Evolutionary conservation across 257 asterid genomes (phyloP), one percentile per base, ranked within the genome.

Genomic region (Rhazya stricta): DNA sequence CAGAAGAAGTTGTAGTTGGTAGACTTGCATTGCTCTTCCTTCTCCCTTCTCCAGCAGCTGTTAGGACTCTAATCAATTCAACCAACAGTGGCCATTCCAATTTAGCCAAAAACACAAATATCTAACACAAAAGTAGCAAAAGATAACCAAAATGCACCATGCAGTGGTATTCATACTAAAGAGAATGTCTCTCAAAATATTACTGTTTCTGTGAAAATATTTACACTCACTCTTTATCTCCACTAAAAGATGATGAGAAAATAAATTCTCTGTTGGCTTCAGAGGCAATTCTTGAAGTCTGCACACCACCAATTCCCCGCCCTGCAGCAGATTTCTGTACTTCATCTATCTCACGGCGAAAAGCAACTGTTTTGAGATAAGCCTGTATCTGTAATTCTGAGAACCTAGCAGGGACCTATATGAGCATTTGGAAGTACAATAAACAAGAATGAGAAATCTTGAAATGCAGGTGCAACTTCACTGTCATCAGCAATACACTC

Each of bases 301-400:
- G 96, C 69, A 92, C 81, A 62, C 99, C 99, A 42, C 88, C 96
- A 72, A 91, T 79, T 77, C 98, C 98, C 87, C 86, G 85, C 57
- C 98, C 98, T 11, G 94, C 89, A 82, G 99, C 98, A 79, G 98
- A 76, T 83, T 92, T 95, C 82, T 85, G 99, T 77, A 91, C 99
- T 81, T 85, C 91, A 86, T 89, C 90, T 74, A 95, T 92, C 87
- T 92, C 98, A 29, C 99, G 96, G 48, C 97, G 99, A 79, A 95
- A 95, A 77, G 99, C 99, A 79, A 95, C 97, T 34, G 96, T 95
- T 84, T 95, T 95, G 58, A 92, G 98, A 86, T 92, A 95, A 73
- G 99, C 68, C 83, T 95, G 93, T 78, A 95, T 95, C 83, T 95
- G 99, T 69, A 95, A 89, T 83, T 92, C 99, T 66, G 99, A 95